Evolutionary conservation across 345 rosid species (phyloP), one percentile per base, ranked within the genome.

Genomic region (Pistacia vera): DNA sequence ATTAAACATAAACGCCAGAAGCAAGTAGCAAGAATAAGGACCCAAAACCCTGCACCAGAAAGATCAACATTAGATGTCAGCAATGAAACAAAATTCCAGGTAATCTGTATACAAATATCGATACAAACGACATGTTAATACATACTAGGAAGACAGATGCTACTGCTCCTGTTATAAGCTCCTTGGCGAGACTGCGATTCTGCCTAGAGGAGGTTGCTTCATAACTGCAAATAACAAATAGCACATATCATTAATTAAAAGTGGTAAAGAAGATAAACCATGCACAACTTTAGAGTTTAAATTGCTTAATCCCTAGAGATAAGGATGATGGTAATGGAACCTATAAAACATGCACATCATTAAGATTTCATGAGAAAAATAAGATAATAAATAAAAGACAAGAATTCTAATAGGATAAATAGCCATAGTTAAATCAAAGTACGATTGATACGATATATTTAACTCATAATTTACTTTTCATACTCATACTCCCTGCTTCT

Each of bases 11-110:
- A 81, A 93, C 85, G 52, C 98, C 98, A 5, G 92, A 86, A 70
- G 98, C 89, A 74, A 96, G 96, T 44, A 95, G 89, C 86, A 95
- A 73, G 84, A 95, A 95, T 84, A 95, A 87, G 25, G 98, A 90
- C 18, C 99, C 99, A 33, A 95, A 95, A 33, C 99, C 99, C 99
- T 95, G 94, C 84, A 76, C 60, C 80, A 82, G 30, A 25, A 33
- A 74, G 48, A 73, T 3, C 25, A 18, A 63, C 25, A 66, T 77
- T 63, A 54, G 73, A 35, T 5, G 63, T 72, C 70, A 79, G 68
- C 68, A 62, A 71, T 2, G 20, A 72, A 63, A 44, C n/a, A 3
- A 60, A 55, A 46, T 69, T 20, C 44, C 60, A 12, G 57, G 38
- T 28, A 20, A 70, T 28, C 10, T 12, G 25, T 20, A 28, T 25